Evolutionary conservation across 1,139 yeast genomes (phyloP).

Genomic region (Diutina ranongensis): DNA sequence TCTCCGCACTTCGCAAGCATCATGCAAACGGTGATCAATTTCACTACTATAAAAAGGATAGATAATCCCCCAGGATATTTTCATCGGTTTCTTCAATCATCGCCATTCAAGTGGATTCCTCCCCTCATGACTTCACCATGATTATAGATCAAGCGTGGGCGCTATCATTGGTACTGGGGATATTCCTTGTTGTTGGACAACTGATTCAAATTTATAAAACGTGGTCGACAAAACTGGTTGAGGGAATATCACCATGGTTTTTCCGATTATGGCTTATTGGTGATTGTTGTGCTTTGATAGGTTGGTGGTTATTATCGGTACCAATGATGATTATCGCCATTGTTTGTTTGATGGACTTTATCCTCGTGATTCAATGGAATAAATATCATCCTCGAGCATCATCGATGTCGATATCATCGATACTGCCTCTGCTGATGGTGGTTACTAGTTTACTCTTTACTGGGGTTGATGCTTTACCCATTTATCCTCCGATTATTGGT

Average conservation of each 20-base stretch:
- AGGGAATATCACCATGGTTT: conserved; percentile 3
- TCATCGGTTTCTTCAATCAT: no score
- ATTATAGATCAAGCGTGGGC: not conserved
- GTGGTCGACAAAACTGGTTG: not conserved
- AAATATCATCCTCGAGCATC: not conserved
- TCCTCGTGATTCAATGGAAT: not conserved
- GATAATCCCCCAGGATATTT: not conserved
- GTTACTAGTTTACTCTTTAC: not conserved
- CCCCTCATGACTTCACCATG: not conserved
- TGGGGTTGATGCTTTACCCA: not conserved
- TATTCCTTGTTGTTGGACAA: not conserved
- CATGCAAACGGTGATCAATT: not conserved
- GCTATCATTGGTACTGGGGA: not conserved
- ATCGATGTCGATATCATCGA: not conserved
- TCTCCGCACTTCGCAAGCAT: not conserved
- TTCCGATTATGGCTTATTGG: not conserved
- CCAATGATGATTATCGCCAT: not conserved
- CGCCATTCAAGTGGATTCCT: not conserved
- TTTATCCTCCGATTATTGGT: not conserved
- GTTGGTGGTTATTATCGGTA: not conserved
- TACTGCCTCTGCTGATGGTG: not conserved
- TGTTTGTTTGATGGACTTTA: not conserved
- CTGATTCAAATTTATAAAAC: not conserved
- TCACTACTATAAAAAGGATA: no score
- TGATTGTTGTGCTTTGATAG: not conserved